Evolutionary conservation across 2,329 filamentous ascomycete genomes (phyloP).

Genomic region (Aspergillus sp.): DNA sequence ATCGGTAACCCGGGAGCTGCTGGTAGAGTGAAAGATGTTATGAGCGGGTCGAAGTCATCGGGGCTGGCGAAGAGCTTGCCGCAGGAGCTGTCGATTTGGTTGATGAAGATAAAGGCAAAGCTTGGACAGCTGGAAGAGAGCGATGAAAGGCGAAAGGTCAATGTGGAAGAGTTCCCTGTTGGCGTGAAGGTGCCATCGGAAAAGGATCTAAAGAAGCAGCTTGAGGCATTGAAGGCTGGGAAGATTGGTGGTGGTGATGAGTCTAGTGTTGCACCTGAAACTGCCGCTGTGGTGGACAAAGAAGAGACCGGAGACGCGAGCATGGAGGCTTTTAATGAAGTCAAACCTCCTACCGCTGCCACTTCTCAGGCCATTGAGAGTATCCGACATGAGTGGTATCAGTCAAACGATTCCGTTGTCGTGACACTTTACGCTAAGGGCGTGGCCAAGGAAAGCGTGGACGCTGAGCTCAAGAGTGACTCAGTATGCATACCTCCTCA

Average conservation of each 20-base stretch:
- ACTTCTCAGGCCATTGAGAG: constrained; percentile 46
- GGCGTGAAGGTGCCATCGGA: constrained; percentile 46
- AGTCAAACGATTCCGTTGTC: constrained; percentile 60
- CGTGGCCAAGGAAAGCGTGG: constrained; percentile 57
- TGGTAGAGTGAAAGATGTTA: constrained; percentile 31
- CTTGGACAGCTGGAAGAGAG: constrained; percentile 50
- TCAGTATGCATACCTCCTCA: constrained; percentile 38
- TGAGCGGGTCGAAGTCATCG: constrained; percentile 20
- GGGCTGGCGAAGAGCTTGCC: constrained; percentile 24
- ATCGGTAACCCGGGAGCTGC: constrained; percentile 33
- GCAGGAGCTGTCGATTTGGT: constrained; percentile 56
- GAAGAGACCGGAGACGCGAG: background rate
- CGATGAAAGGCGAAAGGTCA: constrained; percentile 48
- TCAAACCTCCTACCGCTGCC: constrained; percentile 1
- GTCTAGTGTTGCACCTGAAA: background rate
- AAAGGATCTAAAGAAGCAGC: constrained; percentile 37
- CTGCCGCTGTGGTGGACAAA: background rate
- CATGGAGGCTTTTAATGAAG: background rate
- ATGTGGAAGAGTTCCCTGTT: constrained; percentile 55
- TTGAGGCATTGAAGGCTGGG: constrained; percentile 31
- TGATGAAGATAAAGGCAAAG: constrained; percentile 55
- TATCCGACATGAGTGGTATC: constrained; percentile 69
- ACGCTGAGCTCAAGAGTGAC: constrained; percentile 52
- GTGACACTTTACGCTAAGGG: constrained; percentile 67
- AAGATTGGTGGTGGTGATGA: constrained; percentile 8